phyloP scores from a whole-genome alignment of 345 rosid genomes.

The Murraya koenigii region DNA sequence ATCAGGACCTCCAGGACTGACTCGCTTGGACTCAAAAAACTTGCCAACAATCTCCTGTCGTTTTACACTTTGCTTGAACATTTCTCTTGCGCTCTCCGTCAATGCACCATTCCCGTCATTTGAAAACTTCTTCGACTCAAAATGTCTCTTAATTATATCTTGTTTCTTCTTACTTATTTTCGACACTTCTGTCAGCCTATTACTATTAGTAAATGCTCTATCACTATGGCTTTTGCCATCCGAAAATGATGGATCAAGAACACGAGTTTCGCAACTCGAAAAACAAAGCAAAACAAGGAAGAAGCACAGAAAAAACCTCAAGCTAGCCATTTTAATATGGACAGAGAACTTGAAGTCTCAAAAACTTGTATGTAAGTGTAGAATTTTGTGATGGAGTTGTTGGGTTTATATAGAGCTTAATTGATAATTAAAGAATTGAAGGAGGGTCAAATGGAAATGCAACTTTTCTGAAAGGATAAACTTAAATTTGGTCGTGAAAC shows the following conservation, averaged over 20 bases:
- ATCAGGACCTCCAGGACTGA: conserved; percentile 75
- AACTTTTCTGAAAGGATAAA: background rate
- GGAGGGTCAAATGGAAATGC: background rate
- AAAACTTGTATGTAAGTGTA: background rate
- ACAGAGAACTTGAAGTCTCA: background rate
- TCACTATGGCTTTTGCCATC: background rate
- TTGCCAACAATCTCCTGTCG: conserved; percentile 34
- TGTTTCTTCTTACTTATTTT: conserved; percentile 10
- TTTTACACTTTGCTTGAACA: conserved; percentile 37
- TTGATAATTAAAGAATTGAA: background rate
- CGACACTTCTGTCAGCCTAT: background rate
- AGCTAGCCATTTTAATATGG: conserved; percentile 1
- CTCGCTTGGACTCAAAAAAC: conserved; percentile 35
- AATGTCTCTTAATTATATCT: conserved; percentile 13
- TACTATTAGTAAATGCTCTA: background rate
- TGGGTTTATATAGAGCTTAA: background rate
- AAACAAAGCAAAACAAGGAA: background rate
- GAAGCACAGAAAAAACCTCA: background rate
- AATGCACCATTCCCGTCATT: conserved; percentile 18
- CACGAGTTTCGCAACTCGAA: background rate
- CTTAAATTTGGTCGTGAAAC: background rate
- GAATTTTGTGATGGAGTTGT: background rate
- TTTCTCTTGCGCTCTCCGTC: conserved; percentile 43
- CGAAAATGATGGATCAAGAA: background rate
- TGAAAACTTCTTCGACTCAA: conserved; percentile 3